Evolutionary conservation across 805 yeast genomes (phyloP).

Genomic region (Diddensiella caesifluorescens): DNA sequence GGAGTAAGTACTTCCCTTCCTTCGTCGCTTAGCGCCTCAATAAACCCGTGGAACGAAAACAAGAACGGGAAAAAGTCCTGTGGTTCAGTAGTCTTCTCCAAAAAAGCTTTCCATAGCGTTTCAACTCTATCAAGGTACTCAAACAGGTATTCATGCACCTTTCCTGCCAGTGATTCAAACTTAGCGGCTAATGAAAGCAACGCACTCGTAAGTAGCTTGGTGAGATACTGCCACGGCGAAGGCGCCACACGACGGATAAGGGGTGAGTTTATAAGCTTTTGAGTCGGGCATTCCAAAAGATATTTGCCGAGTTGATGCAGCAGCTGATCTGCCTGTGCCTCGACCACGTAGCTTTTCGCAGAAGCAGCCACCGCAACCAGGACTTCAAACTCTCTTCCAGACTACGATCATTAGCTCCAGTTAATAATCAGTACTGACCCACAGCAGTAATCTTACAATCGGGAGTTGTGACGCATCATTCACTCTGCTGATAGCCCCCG

Average conservation of each 20-base stretch:
- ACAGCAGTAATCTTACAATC: slow-evolving; percentile 18
- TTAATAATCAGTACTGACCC: not conserved
- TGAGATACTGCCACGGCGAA: slow-evolving; percentile 41
- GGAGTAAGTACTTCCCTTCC: slow-evolving; percentile 1
- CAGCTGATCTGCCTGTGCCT: slow-evolving; percentile 39
- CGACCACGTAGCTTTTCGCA: slow-evolving; percentile 34
- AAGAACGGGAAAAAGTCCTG: slow-evolving; percentile 11
- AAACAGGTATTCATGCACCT: slow-evolving; percentile 22
- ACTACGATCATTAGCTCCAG: slow-evolving; percentile 8
- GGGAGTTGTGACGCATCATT: slow-evolving; percentile 23
- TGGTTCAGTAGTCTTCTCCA: not conserved
- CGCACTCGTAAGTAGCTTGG: slow-evolving; percentile 35
- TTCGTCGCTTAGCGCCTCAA: slow-evolving; percentile 29
- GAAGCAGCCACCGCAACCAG: slow-evolving; percentile 52
- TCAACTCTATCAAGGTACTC: slow-evolving; percentile 24
- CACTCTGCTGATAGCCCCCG: slow-evolving; percentile 26
- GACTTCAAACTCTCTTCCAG: slow-evolving; percentile 43
- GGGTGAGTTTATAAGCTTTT: slow-evolving; percentile 35
- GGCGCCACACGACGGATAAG: slow-evolving; percentile 28
- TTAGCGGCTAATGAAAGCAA: slow-evolving; percentile 28
- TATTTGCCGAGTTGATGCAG: slow-evolving; percentile 43
- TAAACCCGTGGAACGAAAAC: slow-evolving; percentile 31
- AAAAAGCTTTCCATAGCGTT: slow-evolving; percentile 16
- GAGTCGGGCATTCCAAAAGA: slow-evolving; percentile 42
- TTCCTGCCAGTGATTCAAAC: slow-evolving; percentile 32